phyloP scores from a whole-genome alignment of 257 asterid genomes.

The Sherardia arvensis region DNA sequence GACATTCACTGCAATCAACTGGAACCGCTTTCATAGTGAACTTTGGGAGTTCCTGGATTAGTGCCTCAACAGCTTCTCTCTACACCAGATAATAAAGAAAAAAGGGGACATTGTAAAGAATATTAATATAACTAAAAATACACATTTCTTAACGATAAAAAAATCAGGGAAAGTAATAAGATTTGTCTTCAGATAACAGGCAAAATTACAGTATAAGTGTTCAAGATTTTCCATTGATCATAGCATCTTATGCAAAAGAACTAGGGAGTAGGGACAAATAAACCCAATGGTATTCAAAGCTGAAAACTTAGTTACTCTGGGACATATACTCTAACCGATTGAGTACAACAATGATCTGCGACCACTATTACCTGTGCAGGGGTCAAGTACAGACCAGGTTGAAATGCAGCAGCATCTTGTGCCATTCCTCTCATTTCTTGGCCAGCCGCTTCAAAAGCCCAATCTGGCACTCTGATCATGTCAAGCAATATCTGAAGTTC shows the following conservation, averaged over 20 bases:
- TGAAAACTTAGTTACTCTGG: neutral
- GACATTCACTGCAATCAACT: constrained; percentile 91
- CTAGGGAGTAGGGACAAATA: neutral
- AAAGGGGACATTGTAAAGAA: neutral
- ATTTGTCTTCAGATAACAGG: neutral
- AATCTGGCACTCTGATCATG: constrained; percentile 92
- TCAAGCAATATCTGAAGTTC: constrained; percentile 66
- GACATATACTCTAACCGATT: neutral
- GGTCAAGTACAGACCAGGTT: constrained; percentile 87
- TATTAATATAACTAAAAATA: neutral
- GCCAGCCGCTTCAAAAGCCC: constrained; percentile 98
- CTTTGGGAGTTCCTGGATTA: constrained; percentile 92
- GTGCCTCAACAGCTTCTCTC: constrained; percentile 98
- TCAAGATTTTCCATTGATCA: neutral
- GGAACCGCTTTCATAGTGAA: constrained; percentile 88
- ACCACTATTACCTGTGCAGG: constrained; percentile 81
- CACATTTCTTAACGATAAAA: neutral
- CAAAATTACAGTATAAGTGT: neutral
- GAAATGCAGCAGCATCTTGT: constrained; percentile 81
- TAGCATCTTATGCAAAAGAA: neutral
- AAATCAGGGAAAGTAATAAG: neutral
- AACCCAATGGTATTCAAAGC: neutral
- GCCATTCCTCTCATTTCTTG: constrained; percentile 96
- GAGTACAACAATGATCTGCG: neutral
- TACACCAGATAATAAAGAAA: constrained; percentile 17